These are phyloP conservation scores for Teratosphaeria destructans DNA, from an alignment of 2,329 filamentous ascomycete species.

Conservation along the genomic window DNA sequence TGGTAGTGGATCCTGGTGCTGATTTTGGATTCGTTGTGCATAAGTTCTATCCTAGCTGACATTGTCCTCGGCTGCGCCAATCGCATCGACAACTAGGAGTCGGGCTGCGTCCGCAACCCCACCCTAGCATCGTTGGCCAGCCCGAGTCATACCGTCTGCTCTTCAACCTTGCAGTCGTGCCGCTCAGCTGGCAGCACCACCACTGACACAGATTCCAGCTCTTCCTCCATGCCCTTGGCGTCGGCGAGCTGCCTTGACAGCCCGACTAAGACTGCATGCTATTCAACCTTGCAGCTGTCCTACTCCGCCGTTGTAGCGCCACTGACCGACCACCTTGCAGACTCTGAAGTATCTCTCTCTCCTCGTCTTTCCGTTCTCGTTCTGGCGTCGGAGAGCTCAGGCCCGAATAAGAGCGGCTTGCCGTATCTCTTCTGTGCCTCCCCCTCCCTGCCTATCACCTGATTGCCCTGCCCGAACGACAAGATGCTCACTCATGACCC, in stretches of 20 bases:
- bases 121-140: background rate
- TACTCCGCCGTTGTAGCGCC: background rate
- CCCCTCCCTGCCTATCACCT: too few species aligned
- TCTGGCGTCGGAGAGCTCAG: background rate
- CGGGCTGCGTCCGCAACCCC: background rate
- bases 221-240: background rate
- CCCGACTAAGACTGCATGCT: background rate
- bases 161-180: background rate
- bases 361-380: background rate
- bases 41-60: too few species aligned
- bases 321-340: background rate
- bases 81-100: too few species aligned
- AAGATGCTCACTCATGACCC: background rate
- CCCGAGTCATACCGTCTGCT: background rate
- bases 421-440: background rate
- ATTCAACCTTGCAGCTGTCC: background rate
- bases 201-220: background rate
- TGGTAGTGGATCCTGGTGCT: too few species aligned
- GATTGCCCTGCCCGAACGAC: background rate
- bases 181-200: background rate
- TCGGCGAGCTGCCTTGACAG: background rate
- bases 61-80: too few species aligned
- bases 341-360: background rate
- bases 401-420: background rate
- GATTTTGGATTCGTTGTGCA: too few species aligned